Base-by-base conservation (phyloP, 1,284 basidiomycete genomes). In the Rhizoctonia solani region DNA sequence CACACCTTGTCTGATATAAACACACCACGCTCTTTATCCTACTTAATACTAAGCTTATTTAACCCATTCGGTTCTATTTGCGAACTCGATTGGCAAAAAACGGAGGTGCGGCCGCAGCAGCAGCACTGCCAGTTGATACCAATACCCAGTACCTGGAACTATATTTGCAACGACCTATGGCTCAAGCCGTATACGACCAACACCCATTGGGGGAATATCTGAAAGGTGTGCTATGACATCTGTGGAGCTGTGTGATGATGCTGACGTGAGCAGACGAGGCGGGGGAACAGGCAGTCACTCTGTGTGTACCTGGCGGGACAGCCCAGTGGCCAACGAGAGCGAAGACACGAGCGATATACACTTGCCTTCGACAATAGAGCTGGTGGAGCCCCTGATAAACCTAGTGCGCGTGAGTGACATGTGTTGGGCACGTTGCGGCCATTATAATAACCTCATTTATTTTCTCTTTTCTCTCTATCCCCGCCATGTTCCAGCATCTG, bases 171-270 rank as follows among this genome's bases (percentile, higher is more conserved):
- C 46, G 29, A 21, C 19, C 25, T 19, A 92, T 92, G 89, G 89
- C 89, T 34, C 87, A 91, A 79, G 82, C 89, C 69, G 76, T 90
- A 71, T 90, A 88, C 76, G 84, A 89, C 71, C 84, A 89, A 68
- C 89, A 90, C 73, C 89, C 89, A 46, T 81, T 92, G 46, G 84
- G 87, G 73, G 82, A 85, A 71, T 92, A 92, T 75, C 79, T 92
- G 58, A 79, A 81, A 80, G 85, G 89, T 88, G 68, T 54, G 83
- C n/a, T 77, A 71, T 63, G 71, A 63, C 30, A 19, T 46, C 11
- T 46, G 19, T 21, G 9, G 44, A 19, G 14, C 27, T 44, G 49
- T n/a, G n/a, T n/a, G 47, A 54, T 52, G 19, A 29, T 21, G 54
- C 55, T 66, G 27, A 67, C 19, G 50, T 32, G 56, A 69, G 67